phyloP scores from a whole-genome alignment of 179 eudicot genomes.

The Carnegiea gigantea region DNA sequence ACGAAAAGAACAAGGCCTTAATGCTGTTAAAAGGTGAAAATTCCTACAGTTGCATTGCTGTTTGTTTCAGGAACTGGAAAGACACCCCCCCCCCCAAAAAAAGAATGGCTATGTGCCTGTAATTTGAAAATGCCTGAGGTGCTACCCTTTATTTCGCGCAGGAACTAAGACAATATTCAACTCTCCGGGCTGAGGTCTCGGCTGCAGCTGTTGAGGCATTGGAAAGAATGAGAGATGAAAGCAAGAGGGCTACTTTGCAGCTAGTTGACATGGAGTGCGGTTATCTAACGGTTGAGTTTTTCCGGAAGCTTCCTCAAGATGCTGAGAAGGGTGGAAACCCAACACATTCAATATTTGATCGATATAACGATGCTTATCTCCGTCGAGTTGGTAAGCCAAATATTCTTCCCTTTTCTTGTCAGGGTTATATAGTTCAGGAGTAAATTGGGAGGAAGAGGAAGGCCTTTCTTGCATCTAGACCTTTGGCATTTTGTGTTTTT shows the following conservation, averaged over 20 bases:
- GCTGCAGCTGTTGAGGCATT: conserved; percentile 77
- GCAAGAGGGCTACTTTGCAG: conserved; percentile 79
- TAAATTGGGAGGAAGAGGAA: not conserved
- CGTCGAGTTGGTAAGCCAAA: conserved; percentile 68
- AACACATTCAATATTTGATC: conserved; percentile 80
- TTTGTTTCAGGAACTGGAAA: not conserved
- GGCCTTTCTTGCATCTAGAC: not conserved
- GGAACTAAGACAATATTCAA: conserved; percentile 90
- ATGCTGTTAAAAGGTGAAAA: not conserved
- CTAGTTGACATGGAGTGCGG: conserved; percentile 87
- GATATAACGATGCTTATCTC: conserved; percentile 82
- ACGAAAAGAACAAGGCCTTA: too few relatives aligned
- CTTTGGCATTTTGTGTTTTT: too few relatives aligned
- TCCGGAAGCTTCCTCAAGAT: conserved; percentile 92
- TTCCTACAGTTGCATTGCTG: not conserved
- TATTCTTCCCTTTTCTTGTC: not conserved
- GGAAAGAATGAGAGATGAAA: conserved; percentile 83
- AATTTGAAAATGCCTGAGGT: not conserved
- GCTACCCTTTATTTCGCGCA: conserved; percentile 30
- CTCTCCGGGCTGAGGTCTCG: conserved; percentile 71
- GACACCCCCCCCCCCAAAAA: not conserved
- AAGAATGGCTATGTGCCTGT: not conserved
- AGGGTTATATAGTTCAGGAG: not conserved
- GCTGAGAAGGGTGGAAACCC: conserved; percentile 97
- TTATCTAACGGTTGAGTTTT: conserved; percentile 83